These are phyloP conservation scores for Diophrys appendiculata DNA, from an alignment of 73 alveolate species.

Conservation along the genomic window DNA sequence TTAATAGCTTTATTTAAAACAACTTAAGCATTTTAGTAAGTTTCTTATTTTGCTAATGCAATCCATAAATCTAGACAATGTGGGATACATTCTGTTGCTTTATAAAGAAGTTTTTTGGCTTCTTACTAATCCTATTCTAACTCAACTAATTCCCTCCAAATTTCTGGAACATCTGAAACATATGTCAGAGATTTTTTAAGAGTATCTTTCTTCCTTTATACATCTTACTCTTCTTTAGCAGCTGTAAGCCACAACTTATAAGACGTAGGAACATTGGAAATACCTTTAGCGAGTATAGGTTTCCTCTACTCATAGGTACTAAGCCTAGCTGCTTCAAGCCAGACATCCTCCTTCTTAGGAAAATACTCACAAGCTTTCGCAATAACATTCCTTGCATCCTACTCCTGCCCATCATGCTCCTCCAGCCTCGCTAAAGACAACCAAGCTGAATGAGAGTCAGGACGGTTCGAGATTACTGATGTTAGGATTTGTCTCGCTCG, in stretches of 20 bases:
- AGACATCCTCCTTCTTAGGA: slow-evolving; percentile 92
- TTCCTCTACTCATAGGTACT: slow-evolving; percentile 85
- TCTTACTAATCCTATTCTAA: slow-evolving; percentile 70
- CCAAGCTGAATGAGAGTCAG: slow-evolving; percentile 93
- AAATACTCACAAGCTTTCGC: slow-evolving; percentile 80
- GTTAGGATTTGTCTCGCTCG: slow-evolving; percentile 84
- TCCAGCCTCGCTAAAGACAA: slow-evolving; percentile 96
- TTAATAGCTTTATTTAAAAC: slow-evolving; percentile 89
- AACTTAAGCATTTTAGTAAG: slow-evolving; percentile 89
- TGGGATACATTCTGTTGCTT: slow-evolving; percentile 93
- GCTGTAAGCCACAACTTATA: slow-evolving; percentile 89
- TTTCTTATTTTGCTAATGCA: slow-evolving; percentile 90
- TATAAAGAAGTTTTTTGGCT: slow-evolving; percentile 82
- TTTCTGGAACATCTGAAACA: slow-evolving; percentile 75
- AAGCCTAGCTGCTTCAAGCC: slow-evolving; percentile 94
- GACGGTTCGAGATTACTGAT: slow-evolving; percentile 79
- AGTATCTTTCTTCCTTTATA: slow-evolving; percentile 68
- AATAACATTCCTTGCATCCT: slow-evolving; percentile 88
- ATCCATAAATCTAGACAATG: slow-evolving; percentile 90
- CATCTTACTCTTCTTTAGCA: slow-evolving; percentile 74
- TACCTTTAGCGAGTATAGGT: slow-evolving; percentile 79
- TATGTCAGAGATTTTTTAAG: slow-evolving; percentile 82
- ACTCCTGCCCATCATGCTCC: slow-evolving; percentile 87
- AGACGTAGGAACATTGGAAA: slow-evolving; percentile 78
- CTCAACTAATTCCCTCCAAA: slow-evolving; percentile 92